phyloP scores from a whole-genome alignment of 345 rosid species.

The Eutrema yunnanense region DNA sequence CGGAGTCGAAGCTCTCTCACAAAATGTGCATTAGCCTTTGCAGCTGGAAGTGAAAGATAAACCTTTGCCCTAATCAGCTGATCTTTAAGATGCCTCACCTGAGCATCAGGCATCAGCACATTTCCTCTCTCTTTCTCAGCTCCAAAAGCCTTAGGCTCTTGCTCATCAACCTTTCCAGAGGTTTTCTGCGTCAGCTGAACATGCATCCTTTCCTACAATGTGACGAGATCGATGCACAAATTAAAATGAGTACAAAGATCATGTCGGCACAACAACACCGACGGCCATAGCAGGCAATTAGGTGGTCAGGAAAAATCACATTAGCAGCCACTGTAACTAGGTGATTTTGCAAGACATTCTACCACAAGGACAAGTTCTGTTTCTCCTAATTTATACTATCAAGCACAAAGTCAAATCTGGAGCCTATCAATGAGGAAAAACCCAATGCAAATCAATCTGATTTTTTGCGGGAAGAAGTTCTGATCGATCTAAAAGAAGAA shows the following conservation, averaged over 20 bases:
- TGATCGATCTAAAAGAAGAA: background rate
- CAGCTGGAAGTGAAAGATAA: slow-evolving; percentile 76
- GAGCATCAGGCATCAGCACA: slow-evolving; percentile 47
- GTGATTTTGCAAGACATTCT: background rate
- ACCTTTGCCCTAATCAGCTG: slow-evolving; percentile 89
- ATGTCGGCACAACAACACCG: background rate
- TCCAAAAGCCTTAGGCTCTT: slow-evolving; percentile 30
- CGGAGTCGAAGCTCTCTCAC: slow-evolving; percentile 82
- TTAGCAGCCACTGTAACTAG: background rate
- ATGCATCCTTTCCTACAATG: slow-evolving; percentile 27
- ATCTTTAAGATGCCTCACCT: slow-evolving; percentile 73
- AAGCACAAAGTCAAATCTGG: background rate
- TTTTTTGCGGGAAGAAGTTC: background rate
- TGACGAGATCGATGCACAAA: background rate
- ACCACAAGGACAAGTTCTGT: background rate
- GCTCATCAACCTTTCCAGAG: slow-evolving; percentile 27
- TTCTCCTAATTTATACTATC: background rate
- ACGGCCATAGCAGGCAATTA: background rate
- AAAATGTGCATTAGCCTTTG: slow-evolving; percentile 58
- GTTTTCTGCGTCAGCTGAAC: slow-evolving; percentile 33
- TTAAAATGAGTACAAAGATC: background rate
- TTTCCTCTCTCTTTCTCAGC: slow-evolving; percentile 35
- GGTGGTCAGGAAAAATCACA: background rate
- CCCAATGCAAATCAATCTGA: background rate
- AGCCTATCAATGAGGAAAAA: background rate